Conservation (phyloP, 2,329 filamentous ascomycete genomes). For the Seiridium unicorne region DNA sequence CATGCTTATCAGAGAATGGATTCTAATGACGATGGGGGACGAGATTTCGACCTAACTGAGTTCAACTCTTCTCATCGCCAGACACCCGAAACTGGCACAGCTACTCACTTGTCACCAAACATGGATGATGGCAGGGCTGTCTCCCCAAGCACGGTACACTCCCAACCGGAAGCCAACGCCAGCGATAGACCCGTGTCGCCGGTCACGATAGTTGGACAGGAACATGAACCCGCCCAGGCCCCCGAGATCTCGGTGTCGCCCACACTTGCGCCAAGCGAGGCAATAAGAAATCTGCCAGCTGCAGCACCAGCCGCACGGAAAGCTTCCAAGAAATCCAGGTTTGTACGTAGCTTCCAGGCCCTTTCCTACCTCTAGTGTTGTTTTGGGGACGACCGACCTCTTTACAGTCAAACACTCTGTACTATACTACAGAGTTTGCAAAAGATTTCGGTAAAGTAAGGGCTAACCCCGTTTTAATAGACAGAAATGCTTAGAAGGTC, state of each 20-base stretch:
- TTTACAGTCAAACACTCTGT: too few relatives aligned
- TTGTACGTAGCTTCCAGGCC: not conserved
- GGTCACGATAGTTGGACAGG: not conserved
- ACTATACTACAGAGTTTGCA: too few relatives aligned
- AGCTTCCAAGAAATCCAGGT: slow-evolving; percentile 15
- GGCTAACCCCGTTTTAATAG: too few relatives aligned
- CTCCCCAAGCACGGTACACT: not conserved
- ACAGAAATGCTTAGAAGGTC: slow-evolving; percentile 19
- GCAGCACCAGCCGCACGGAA: not conserved
- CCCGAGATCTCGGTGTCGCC: not conserved
- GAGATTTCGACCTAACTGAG: slow-evolving; percentile 6
- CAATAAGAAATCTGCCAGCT: not conserved
- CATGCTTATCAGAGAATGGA: slow-evolving; percentile 8
- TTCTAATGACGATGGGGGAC: not conserved
- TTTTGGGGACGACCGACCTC: too few relatives aligned
- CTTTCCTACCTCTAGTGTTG: too few relatives aligned
- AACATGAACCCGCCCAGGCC: not conserved
- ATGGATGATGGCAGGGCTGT: not conserved
- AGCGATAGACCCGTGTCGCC: not conserved
- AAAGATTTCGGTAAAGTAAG: too few relatives aligned
- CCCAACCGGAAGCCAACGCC: not conserved
- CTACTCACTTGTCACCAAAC: not conserved
- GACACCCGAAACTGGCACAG: not conserved
- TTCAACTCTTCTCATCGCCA: not conserved
- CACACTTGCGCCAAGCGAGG: not conserved